A percentile compares a stretch with the other conserved stretches of the same genome.
Conservation (phyloP, 2,329 filamentous ascomycete genomes). For the Apiospora phragmitis region DNA sequence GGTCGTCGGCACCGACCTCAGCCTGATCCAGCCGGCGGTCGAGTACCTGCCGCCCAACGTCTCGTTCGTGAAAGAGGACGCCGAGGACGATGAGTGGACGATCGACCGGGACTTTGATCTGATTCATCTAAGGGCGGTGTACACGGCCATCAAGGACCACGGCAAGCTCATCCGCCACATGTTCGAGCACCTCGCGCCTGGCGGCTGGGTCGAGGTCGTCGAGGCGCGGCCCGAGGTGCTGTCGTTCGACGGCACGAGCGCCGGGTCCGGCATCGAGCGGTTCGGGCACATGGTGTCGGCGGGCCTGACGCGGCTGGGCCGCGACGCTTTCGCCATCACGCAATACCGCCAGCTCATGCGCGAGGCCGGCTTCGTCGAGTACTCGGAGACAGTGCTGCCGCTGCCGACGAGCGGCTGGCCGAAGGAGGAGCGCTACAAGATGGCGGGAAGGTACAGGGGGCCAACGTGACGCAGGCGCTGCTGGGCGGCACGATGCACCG, state of each 20-base stretch:
- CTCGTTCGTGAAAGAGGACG: neutral
- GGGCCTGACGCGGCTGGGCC: neutral
- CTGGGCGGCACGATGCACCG: neutral
- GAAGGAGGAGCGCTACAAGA: neutral
- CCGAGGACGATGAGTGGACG: neutral
- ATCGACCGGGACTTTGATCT: neutral
- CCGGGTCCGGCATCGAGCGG: neutral
- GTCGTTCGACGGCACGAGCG: neutral
- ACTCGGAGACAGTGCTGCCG: neutral
- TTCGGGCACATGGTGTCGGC: neutral
- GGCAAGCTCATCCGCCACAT: neutral
- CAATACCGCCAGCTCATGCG: neutral
- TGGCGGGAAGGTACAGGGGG: neutral
- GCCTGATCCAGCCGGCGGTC: neutral
- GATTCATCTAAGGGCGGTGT: neutral
- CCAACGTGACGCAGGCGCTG: neutral
- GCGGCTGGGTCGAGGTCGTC: conserved; percentile 1
- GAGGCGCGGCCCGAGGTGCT: neutral
- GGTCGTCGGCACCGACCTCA: conserved; percentile 8
- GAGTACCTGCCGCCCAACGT: neutral
- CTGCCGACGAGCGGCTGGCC: neutral
- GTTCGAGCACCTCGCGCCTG: neutral
- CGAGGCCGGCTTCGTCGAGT: neutral
- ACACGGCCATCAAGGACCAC: neutral
- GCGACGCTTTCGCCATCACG: neutral